A percentile compares a stretch with the other conserved stretches of the same genome.
Evolutionary conservation across 768 basidiomycete species (phyloP).

Genomic region (Boletellus emodensis): DNA sequence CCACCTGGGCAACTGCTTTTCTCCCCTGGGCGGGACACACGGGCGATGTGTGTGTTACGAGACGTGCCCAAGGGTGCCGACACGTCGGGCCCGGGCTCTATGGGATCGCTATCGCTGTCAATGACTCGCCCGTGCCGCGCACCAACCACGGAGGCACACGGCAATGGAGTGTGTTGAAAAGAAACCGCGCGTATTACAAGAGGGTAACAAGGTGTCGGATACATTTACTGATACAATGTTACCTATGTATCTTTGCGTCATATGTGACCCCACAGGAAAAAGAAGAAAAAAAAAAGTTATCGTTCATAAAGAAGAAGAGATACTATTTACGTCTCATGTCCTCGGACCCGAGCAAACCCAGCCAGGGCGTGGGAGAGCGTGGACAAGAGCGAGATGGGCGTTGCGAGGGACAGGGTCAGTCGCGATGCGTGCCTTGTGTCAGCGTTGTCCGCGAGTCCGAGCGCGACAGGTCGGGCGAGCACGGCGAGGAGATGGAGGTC

Average conservation of each 20-base stretch:
- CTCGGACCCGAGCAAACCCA: too few relatives aligned
- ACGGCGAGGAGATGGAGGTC: slow-evolving; percentile 17
- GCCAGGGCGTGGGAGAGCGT: background rate
- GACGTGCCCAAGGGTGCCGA: too few relatives aligned
- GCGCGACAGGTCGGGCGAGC: slow-evolving; percentile 3
- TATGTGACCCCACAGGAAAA: background rate
- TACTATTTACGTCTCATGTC: too few relatives aligned
- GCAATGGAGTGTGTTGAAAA: too few relatives aligned
- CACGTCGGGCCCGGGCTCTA: too few relatives aligned
- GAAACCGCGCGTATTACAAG: slow-evolving; percentile 17
- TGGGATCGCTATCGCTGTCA: too few relatives aligned
- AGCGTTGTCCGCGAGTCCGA: slow-evolving; percentile 24
- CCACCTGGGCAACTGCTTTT: too few relatives aligned
- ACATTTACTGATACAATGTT: slow-evolving; percentile 24
- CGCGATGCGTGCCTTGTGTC: slow-evolving; percentile 12
- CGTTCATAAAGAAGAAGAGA: slow-evolving; percentile 2
- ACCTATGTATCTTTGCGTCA: slow-evolving; percentile 7
- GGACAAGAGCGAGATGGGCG: background rate
- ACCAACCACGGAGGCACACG: too few relatives aligned
- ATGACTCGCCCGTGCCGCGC: too few relatives aligned
- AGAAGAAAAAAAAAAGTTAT: background rate
- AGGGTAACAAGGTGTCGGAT: slow-evolving; percentile 17
- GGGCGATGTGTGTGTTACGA: too few relatives aligned
- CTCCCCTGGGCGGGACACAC: too few relatives aligned
- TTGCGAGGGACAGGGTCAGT: background rate